A percentile compares a stretch with the other conserved stretches of the same genome.
Conservation (phyloP, 495 filamentous ascomycete genomes). For the Gamarada debralockiae region DNA sequence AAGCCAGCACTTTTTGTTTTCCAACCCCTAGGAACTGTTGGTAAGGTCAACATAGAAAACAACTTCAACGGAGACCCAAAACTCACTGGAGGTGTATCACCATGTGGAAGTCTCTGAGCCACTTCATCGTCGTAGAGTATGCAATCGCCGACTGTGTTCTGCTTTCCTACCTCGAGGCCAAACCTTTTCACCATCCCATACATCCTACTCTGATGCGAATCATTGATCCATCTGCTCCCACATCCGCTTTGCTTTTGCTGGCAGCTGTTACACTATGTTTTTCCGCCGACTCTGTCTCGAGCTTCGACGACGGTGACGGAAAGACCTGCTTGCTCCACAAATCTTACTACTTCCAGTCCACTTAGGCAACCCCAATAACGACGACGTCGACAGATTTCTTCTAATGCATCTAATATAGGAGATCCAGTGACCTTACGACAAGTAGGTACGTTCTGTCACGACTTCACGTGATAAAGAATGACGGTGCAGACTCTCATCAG, state of each 20-base stretch:
- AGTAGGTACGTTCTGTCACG: too few species aligned
- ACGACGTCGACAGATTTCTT: conserved; percentile 38
- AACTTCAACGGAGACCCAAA: neutral
- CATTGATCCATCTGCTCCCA: conserved; percentile 53
- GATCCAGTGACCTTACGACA: too few species aligned
- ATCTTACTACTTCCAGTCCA: conserved; percentile 42
- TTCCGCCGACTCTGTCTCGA: conserved; percentile 47
- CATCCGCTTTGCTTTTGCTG: conserved; percentile 32
- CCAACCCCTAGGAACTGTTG: neutral
- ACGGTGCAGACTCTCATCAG: too few species aligned
- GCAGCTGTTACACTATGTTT: conserved; percentile 26
- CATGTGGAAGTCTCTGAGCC: too few species aligned
- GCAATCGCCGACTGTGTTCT: conserved; percentile 33
- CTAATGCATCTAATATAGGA: too few species aligned
- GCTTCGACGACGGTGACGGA: conserved; percentile 45
- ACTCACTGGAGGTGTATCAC: neutral
- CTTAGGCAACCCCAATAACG: conserved; percentile 47
- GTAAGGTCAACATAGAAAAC: neutral
- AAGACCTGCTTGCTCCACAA: conserved; percentile 34
- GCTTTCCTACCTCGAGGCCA: conserved; percentile 36
- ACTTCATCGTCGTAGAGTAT: too few species aligned
- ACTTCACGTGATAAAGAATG: too few species aligned
- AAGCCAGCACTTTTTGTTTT: neutral
- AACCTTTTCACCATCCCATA: conserved; percentile 29
- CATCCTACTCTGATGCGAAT: conserved; percentile 40